Conservation (phyloP, 768 basidiomycete species). For the Naganishia vishniacii region DNA sequence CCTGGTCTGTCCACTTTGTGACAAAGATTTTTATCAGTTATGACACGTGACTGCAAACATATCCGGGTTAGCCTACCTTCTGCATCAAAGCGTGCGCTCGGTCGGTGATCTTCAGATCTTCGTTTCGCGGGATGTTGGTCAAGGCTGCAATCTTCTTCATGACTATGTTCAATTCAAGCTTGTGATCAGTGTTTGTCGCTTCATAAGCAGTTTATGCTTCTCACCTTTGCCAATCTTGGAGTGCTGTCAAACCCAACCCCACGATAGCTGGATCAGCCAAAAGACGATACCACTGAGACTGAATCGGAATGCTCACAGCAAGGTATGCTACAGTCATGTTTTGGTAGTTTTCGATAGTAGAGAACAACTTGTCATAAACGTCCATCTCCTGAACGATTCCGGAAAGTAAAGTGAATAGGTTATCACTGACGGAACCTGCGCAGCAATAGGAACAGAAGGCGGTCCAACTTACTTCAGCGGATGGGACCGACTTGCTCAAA, state of each 20-base stretch:
- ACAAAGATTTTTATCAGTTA: not conserved
- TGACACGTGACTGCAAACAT: not conserved
- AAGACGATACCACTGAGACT: conserved; percentile 10
- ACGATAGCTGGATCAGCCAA: not conserved
- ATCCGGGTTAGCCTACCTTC: conserved; percentile 44
- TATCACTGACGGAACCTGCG: conserved; percentile 21
- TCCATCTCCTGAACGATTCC: conserved; percentile 64
- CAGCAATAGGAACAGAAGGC: not conserved
- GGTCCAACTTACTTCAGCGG: conserved; percentile 57
- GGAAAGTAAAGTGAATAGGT: conserved; percentile 11
- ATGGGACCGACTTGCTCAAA: conserved; percentile 58
- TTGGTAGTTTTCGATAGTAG: conserved; percentile 68
- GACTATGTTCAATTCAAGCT: conserved; percentile 58
- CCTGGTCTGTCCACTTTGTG: conserved; percentile 23
- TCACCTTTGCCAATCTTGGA: conserved; percentile 53
- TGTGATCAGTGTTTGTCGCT: conserved; percentile 53
- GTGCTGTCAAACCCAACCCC: conserved; percentile 52
- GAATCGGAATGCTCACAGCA: conserved; percentile 49
- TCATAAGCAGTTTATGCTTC: not conserved
- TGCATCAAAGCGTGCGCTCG: conserved; percentile 66
- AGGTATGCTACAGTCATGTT: conserved; percentile 73
- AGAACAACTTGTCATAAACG: conserved; percentile 64
- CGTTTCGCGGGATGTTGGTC: conserved; percentile 57
- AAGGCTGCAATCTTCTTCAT: conserved; percentile 77
- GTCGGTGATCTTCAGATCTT: conserved; percentile 66